Conservation (phyloP, 2,329 filamentous ascomycete genomes). For the Helotiales sp. region DNA sequence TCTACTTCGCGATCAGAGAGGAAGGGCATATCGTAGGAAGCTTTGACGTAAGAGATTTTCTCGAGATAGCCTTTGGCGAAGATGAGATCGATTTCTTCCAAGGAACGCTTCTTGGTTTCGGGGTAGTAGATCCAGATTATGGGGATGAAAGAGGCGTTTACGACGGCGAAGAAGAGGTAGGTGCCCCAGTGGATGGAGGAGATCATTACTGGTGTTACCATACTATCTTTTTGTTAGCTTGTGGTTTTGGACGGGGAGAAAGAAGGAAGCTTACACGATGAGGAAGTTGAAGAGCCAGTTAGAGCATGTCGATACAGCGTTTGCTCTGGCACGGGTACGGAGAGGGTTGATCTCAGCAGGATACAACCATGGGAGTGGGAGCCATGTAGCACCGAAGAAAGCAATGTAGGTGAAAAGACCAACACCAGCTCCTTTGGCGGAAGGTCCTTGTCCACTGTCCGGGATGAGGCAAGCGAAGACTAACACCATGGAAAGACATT, state of each 20-base stretch:
- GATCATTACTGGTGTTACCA: conserved; percentile 42
- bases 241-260: background rate
- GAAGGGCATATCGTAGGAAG: conserved; percentile 56
- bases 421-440: conserved; percentile 42
- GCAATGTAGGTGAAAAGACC: conserved; percentile 65
- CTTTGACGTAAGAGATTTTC: conserved; percentile 59
- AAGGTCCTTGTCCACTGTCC: conserved; percentile 22
- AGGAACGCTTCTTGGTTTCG: conserved; percentile 53
- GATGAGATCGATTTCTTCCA: conserved; percentile 71
- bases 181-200: conserved; percentile 37
- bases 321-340: conserved; percentile 60
- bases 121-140: conserved; percentile 44
- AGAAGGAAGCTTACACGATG: conserved; percentile 28
- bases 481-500: conserved; percentile 66
- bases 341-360: conserved; percentile 61
- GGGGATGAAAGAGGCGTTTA: conserved; percentile 40
- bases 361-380: conserved; percentile 63
- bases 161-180: conserved; percentile 40
- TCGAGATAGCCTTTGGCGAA: conserved; percentile 61
- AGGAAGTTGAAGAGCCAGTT: conserved; percentile 57
- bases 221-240: conserved; percentile 5
- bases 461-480: conserved; percentile 40
- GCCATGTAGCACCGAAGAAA: conserved; percentile 60
- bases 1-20: conserved; percentile 54
- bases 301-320: conserved; percentile 61